phyloP scores from a whole-genome alignment of 1,139 yeast genomes.

The Debaryomyces singareniensis region DNA sequence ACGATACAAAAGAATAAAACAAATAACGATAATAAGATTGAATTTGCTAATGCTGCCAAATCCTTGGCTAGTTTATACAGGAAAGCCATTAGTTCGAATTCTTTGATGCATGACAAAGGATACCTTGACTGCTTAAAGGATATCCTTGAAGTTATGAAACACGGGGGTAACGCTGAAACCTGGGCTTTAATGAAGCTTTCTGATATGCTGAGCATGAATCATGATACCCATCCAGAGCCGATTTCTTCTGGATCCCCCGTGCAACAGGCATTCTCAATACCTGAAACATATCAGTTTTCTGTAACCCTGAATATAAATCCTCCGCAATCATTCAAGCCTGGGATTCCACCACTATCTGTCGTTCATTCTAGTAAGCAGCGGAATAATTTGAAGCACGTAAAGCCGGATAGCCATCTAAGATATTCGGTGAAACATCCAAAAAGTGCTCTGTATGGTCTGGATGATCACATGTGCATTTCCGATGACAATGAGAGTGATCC shows the following conservation, averaged over 20 bases:
- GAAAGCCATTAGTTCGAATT: constrained; percentile 39
- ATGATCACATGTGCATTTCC: neutral
- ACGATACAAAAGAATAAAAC: constrained; percentile 11
- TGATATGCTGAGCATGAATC: constrained; percentile 29
- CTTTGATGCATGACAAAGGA: constrained; percentile 43
- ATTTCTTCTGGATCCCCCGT: neutral
- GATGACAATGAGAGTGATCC: neutral
- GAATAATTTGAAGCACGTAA: constrained; percentile 8
- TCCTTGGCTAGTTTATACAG: constrained; percentile 60
- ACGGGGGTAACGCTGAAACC: constrained; percentile 44
- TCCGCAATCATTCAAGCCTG: constrained; percentile 35
- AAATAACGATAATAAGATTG: constrained; percentile 23
- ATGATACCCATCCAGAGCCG: neutral
- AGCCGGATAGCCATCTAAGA: constrained; percentile 7
- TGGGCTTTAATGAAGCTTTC: constrained; percentile 47
- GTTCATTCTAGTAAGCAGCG: constrained; percentile 15
- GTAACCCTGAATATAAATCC: constrained; percentile 24
- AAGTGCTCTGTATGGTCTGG: constrained; percentile 4
- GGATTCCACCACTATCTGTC: constrained; percentile 43
- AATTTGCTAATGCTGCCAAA: constrained; percentile 59
- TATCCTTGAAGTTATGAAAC: constrained; percentile 37
- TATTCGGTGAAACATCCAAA: constrained; percentile 5
- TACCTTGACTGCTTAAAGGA: constrained; percentile 55
- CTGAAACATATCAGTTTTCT: constrained; percentile 33
- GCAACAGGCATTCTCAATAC: constrained; percentile 14